A percentile compares a stretch with the other conserved stretches of the same genome.
phyloP scores from a whole-genome alignment of 192 early-diverging fungal genomes.

The Coemansia sp. region DNA sequence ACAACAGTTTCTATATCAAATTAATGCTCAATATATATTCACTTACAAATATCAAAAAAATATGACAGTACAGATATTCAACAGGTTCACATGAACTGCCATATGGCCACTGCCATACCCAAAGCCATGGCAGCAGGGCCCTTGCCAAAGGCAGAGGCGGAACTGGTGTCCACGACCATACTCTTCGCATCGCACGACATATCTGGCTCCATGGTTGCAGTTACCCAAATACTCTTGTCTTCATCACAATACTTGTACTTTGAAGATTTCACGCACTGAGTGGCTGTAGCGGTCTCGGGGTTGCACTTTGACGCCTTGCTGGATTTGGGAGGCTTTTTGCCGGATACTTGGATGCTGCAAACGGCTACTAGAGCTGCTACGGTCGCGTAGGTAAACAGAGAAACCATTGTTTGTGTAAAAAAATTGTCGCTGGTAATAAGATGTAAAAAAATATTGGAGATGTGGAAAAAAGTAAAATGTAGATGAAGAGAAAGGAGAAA shows the following conservation, averaged over 20 bases:
- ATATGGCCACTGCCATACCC: neutral
- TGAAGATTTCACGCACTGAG: neutral
- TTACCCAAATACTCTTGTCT: neutral
- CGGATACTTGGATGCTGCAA: neutral
- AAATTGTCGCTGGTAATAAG: neutral
- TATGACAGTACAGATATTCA: neutral
- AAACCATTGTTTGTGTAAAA: neutral
- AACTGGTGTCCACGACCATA: neutral
- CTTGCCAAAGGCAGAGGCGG: neutral
- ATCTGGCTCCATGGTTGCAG: neutral
- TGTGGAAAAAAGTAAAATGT: neutral
- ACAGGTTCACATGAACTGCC: neutral
- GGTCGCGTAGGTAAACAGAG: neutral
- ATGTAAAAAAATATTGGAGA: neutral
- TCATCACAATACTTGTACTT: slow-evolving; percentile 5
- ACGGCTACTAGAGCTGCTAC: neutral
- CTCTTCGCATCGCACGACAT: neutral
- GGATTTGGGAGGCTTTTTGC: neutral
- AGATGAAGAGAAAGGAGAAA: neutral
- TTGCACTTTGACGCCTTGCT: neutral
- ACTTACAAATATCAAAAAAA: neutral
- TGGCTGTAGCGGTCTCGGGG: neutral
- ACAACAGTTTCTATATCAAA: too few relatives aligned
- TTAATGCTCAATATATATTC: too few relatives aligned
- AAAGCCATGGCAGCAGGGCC: neutral